Evolutionary conservation across 2,329 filamentous ascomycete genomes (phyloP).

Genomic region (Beauveria rudraprayagi): DNA sequence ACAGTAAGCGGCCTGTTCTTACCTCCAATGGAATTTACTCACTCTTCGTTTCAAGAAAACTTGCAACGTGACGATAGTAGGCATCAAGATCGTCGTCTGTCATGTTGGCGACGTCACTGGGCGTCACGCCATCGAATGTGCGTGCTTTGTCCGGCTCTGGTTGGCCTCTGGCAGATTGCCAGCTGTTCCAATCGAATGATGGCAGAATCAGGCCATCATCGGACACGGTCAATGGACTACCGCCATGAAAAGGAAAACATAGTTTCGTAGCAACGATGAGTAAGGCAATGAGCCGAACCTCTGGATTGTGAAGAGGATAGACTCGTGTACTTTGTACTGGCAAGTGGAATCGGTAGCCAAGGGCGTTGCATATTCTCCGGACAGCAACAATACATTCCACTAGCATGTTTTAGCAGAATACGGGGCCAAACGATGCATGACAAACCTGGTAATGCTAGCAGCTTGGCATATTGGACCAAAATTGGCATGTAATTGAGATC

Average conservation of each 20-base stretch:
- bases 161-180: constrained; percentile 46
- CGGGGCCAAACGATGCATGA: neutral
- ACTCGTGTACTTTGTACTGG: constrained; percentile 37
- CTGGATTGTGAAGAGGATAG: constrained; percentile 56
- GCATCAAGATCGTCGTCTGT: constrained; percentile 51
- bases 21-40: constrained; percentile 1
- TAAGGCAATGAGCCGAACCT: constrained; percentile 62
- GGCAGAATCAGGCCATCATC: constrained; percentile 16
- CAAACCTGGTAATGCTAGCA: constrained; percentile 66
- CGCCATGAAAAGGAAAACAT: constrained; percentile 63
- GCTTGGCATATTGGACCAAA: constrained; percentile 60
- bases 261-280: constrained; percentile 73
- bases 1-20: neutral
- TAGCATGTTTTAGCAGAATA: constrained; percentile 28
- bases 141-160: constrained; percentile 11
- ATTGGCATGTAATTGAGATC: constrained; percentile 62
- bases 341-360: constrained; percentile 48
- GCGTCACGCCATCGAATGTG: constrained; percentile 46
- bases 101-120: constrained; percentile 57
- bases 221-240: constrained; percentile 19
- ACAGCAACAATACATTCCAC: constrained; percentile 41
- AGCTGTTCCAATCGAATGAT: constrained; percentile 61
- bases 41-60: constrained; percentile 27
- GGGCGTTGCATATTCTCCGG: constrained; percentile 36
- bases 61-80: constrained; percentile 46